Evolutionary conservation across 2,329 filamentous ascomycete genomes (phyloP).

Genomic region (Colletotrichum higginsianum): DNA sequence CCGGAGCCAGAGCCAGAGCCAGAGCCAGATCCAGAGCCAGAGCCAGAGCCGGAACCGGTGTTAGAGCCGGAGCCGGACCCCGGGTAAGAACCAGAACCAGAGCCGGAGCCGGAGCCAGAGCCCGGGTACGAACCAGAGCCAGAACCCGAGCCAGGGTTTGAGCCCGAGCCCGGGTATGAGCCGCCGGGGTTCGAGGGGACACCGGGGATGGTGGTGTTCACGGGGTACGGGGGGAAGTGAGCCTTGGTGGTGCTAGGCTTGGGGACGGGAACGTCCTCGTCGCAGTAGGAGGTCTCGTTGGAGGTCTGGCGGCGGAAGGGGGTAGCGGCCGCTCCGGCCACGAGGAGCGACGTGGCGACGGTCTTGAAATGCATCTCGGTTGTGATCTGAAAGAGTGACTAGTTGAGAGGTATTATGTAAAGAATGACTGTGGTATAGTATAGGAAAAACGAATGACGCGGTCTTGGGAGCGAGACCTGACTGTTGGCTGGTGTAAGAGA

Average conservation of each 20-base stretch:
- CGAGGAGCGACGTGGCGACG: conserved; percentile 36
- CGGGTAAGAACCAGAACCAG: not conserved
- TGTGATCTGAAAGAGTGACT: conserved; percentile 11
- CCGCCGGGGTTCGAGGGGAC: conserved; percentile 25
- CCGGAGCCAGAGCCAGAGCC: not conserved
- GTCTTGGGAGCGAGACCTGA: conserved; percentile 18
- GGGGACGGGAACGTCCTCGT: conserved; percentile 25
- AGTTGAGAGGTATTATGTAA: conserved; percentile 18
- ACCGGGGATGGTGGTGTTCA: conserved; percentile 34
- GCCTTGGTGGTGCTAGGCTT: conserved; percentile 19
- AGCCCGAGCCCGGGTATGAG: conserved; percentile 2
- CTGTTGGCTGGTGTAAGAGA: not conserved
- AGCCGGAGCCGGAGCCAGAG: conserved; percentile 1
- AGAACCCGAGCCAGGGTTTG: not conserved
- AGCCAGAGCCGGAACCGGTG: not conserved
- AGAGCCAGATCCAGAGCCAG: not conserved
- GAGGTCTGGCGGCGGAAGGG: conserved; percentile 35
- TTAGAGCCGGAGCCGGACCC: not conserved
- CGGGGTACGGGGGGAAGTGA: conserved; percentile 29
- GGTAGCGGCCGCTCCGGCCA: conserved; percentile 38
- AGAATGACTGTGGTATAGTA: conserved; percentile 28
- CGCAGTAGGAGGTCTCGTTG: conserved; percentile 39
- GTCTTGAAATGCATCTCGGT: conserved; percentile 39
- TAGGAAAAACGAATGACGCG: conserved; percentile 32
- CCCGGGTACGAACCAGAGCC: not conserved